Evolutionary conservation across 129 eudicot species (phyloP), one percentile per base, ranked within the genome.

Genomic region (Lonicera japonica): DNA sequence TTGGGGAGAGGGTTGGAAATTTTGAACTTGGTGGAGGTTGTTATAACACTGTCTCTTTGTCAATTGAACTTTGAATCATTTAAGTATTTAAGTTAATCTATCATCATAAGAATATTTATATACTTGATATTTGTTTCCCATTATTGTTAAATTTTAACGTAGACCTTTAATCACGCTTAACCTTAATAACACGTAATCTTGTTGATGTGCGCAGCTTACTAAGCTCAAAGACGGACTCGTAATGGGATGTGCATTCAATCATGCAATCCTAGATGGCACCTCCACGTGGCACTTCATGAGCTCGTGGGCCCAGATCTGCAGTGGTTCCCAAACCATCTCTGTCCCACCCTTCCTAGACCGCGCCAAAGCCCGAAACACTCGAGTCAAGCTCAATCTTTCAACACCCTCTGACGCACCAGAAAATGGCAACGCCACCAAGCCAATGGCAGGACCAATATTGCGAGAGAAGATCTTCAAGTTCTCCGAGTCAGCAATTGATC

Each of bases 271-370:
- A 29, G 99, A 92, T 19, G 99, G 99, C 4, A 82, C 99, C 54
- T 83, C 99, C 71, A 88, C 96, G 51, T 92, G 99, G 99, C 99
- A 92, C 78, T 92, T 92, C 79, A 87, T 92, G 99, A 87, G 74
- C 65, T 80, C 91, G 7, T 92, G 99, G 99, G 95, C 99, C 80
- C 71, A 78, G 54, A 78, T 85, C n/a, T 84, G 91, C 77, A 71
- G 56, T 45, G 99, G 99, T 23, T 68, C 96, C 81, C 69, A 78
- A 22, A 57, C 96, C 64, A 54, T 85, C 18, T 65, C 89, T 4
- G 74, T 75, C 68, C 74, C 65, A 11, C 99, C 99, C 16, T 87
- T 92, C 80, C 87, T 83, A 5, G 96, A 92, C 60, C 96, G 99
- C 25, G 82, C 95, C 73, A 90, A 87, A 70, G 88, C 87, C 50